Evolutionary conservation across 139 green algal species (phyloP).

Genomic region (Ettlia oleoabundans): DNA sequence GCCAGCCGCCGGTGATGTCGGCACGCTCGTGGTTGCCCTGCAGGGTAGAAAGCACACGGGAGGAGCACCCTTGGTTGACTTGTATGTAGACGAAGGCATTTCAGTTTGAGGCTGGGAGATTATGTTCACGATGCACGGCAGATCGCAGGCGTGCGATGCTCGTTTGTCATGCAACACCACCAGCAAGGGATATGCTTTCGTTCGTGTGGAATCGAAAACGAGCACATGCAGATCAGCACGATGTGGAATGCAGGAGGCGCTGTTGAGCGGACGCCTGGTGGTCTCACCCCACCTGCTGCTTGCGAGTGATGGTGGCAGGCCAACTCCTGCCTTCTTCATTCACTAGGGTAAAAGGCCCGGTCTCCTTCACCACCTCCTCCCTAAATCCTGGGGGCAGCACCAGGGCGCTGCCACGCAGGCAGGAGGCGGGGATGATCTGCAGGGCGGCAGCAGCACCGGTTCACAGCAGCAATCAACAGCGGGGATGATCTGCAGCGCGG

Average conservation of each 20-base stretch:
- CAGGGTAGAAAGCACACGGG: not conserved
- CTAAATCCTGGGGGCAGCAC: not conserved
- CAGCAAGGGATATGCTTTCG: no score
- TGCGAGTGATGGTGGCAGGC: conserved; percentile 10
- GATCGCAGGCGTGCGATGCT: no score
- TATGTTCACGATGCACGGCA: no score
- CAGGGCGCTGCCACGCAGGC: conserved; percentile 1
- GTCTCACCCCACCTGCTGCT: not conserved
- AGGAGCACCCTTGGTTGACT: no score
- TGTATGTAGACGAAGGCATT: no score
- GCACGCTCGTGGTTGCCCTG: not conserved
- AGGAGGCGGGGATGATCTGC: conserved; percentile 10
- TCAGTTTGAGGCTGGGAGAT: no score
- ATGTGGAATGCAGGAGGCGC: no score
- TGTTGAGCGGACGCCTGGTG: not conserved
- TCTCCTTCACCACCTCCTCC: conserved; percentile 4
- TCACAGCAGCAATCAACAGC: not conserved
- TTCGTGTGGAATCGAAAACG: no score
- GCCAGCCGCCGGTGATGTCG: conserved; percentile 7
- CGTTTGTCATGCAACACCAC: no score
- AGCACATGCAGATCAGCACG: no score
- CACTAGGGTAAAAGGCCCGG: not conserved
- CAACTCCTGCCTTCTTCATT: not conserved
- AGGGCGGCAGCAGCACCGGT: not conserved
- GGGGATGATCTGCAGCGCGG: not conserved